Percentiles rank a stretch among this genome's conserved stretches.
These are phyloP conservation scores for Trichoderma polysporum DNA, from an alignment of 2,329 filamentous ascomycete species.

Conservation along the genomic window DNA sequence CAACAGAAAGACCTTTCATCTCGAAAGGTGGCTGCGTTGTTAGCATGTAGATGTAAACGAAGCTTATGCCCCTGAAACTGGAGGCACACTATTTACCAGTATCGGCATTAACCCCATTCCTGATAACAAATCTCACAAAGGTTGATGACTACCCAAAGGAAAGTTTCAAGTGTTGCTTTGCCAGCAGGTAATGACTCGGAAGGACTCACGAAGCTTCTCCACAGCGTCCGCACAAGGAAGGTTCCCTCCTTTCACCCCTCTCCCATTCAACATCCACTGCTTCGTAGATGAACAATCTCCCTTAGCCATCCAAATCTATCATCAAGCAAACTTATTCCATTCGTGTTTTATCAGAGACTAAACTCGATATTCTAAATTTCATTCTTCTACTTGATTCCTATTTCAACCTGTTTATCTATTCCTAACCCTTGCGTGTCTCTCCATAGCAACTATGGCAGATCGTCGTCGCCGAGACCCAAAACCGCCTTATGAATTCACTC, in stretches of 20 bases:
- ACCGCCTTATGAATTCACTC: background rate
- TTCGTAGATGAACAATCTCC: background rate
- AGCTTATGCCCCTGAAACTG: too few species aligned
- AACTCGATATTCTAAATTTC: background rate
- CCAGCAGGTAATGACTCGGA: too few species aligned
- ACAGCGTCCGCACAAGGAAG: background rate
- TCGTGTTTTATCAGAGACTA: background rate
- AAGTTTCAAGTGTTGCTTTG: too few species aligned
- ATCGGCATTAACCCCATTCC: too few species aligned
- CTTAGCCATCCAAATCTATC: background rate
- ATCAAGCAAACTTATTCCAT: background rate
- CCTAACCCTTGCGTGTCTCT: background rate
- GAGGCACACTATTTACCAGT: too few species aligned
- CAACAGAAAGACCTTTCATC: background rate
- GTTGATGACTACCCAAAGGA: too few species aligned
- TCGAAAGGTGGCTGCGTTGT: background rate
- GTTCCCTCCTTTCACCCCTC: background rate
- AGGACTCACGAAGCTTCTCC: background rate
- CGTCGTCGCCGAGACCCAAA: background rate
- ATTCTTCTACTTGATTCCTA: background rate
- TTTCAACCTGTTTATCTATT: background rate
- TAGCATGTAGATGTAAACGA: too few species aligned
- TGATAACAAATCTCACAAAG: too few species aligned
- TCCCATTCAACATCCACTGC: background rate
- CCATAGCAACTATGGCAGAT: background rate